Base-by-base conservation (phyloP, 1,284 basidiomycete species). In the Somion occarium region DNA sequence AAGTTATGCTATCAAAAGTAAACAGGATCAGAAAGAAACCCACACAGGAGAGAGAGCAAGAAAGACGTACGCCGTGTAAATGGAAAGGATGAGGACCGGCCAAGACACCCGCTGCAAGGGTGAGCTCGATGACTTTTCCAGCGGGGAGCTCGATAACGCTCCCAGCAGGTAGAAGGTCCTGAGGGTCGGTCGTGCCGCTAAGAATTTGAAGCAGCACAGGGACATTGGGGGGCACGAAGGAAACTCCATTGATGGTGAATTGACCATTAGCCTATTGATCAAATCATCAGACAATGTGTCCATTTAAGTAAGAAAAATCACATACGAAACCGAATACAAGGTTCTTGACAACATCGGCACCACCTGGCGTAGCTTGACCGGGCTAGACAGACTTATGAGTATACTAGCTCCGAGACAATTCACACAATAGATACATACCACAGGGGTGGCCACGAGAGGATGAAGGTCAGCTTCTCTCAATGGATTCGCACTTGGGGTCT, bases 1-100 rank as follows among this genome's bases (percentile, higher is more conserved):
- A 54, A 54, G 46, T 18, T 30, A 23, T 48, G 46, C 46, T 48
- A 47, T 27, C 25, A 5, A 19, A 37, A 37, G 13, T 47, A 4
- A 27, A 18, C 7, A n/a, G 3, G 19, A 20, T n/a, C 26, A 20
- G 46, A 12, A 23, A 22, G 42, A 23, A 22, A 22, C 11, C 13
- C 22, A 43, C 13, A 18, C 5, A 43, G 24, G 49, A 53, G 20
- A 30, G 18, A 15, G 12, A 39, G 15, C 5, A 38, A 7, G 39
- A 19, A n/a, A 15, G 7, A 43, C 60, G 44, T 56, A 67, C 66
- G 2, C 69, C 69, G 49, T 71, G 69, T 20, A 71, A 51, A 59
- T 71, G 69, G 53, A 71, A 60, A 2, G 69, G 69, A 49, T 71
- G 69, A 65, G 59, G 59, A 26, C 59, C 60, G 38, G 64, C 63